Evolutionary conservation across 345 rosid species (phyloP), one percentile per base, ranked within the genome.

Genomic region (Boechera stricta): DNA sequence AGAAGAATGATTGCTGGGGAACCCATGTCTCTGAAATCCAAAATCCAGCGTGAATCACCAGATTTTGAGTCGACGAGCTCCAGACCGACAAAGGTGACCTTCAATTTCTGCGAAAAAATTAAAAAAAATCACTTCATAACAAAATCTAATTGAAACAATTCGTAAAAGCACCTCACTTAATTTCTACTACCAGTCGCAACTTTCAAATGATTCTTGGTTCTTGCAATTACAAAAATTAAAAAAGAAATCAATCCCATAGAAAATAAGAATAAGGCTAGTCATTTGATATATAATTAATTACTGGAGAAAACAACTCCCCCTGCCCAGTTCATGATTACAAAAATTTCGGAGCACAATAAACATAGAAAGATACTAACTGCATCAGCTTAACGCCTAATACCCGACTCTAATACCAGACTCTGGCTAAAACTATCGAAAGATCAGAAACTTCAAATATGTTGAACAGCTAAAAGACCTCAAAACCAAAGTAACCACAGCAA

Each of bases 1-100:
- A 95, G 89, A 54, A 85, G 86, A 73, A 92, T 45, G 29, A 95
- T 79, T 55, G 98, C 91, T 2, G 99, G 98, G 56, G 99, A 92
- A 75, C 69, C 81, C 97, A 92, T 92, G 69, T 95, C 98, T 88
- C 98, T 92, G 70, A 95, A 95, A 79, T 95, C 99, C 85, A 95
- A 87, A 82, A 94, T 91, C 99, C 99, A 95, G 48, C 92, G 88
- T 32, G 86, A 84, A 69, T 91, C 89, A 58, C 98, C 99, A 15
- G 91, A 85, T 63, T 85, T 89, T 69, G 84, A 77, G 18, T 95
- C 99, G 38, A 88, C 64, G 72, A 92, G 88, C 83, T 95, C 98
- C 52, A 91, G 85, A 73, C 98, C 99, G 55, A 84, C 85, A 85
- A 80, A 84, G n/a, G 99, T 95, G 62, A 95, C 87, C 84, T 87